Percentiles rank a stretch among this genome's conserved stretches.
Conservation (phyloP, 2,329 filamentous ascomycete genomes). For the Blumeria hordei region DNA sequence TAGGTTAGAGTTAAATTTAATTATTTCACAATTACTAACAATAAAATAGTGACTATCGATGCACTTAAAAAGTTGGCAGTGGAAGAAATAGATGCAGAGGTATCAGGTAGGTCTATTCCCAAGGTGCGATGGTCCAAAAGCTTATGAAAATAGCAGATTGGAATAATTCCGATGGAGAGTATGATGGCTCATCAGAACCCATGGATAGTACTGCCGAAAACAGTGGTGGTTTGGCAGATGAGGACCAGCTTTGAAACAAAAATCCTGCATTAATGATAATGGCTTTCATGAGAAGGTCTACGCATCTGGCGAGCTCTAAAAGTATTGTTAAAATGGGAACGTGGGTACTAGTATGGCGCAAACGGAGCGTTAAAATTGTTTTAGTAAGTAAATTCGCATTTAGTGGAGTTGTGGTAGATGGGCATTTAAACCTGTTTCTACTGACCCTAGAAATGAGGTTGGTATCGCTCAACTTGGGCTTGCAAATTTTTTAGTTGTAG, state of each 20-base stretch:
- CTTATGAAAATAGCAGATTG: conserved; percentile 8
- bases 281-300: too few relatives aligned
- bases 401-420: too few relatives aligned
- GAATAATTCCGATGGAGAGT: conserved; percentile 15
- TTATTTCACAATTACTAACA: conserved; percentile 3
- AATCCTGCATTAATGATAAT: background rate
- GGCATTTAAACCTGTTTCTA: too few relatives aligned
- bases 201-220: conserved; percentile 21
- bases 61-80: conserved; percentile 13
- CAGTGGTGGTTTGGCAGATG: background rate
- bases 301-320: too few relatives aligned
- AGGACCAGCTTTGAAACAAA: background rate
- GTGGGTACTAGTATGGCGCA: too few relatives aligned
- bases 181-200: conserved; percentile 27
- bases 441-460: too few relatives aligned
- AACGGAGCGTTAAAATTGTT: too few relatives aligned
- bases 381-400: too few relatives aligned
- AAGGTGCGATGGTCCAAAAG: too few relatives aligned
- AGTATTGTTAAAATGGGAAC: too few relatives aligned
- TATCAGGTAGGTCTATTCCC: conserved; percentile 14
- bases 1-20: background rate
- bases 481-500: too few relatives aligned
- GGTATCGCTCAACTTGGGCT: too few relatives aligned
- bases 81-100: conserved; percentile 17
- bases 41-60: conserved; percentile 10